phyloP scores from a whole-genome alignment of 805 yeast species.

The Nakazawaea holstii region DNA sequence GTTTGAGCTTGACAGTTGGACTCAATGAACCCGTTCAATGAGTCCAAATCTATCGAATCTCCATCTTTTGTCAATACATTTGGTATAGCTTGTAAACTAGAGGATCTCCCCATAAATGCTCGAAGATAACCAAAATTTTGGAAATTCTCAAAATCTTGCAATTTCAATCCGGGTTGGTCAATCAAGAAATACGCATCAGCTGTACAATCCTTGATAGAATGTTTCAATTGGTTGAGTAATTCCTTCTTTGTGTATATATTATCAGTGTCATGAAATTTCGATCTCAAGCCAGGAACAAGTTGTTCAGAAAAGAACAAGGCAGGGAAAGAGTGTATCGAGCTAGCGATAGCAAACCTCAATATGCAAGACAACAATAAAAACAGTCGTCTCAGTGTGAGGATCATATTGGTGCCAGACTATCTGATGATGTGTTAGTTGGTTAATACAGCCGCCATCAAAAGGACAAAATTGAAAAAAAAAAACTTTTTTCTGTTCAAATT shows the following conservation, averaged over 20 bases:
- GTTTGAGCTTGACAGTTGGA: slow-evolving; percentile 48
- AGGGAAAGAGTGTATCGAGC: slow-evolving; percentile 15
- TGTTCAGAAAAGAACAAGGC: slow-evolving; percentile 21
- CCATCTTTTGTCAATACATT: slow-evolving; percentile 29
- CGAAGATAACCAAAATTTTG: slow-evolving; percentile 42
- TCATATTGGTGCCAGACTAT: too few species aligned
- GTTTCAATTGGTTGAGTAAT: slow-evolving; percentile 15
- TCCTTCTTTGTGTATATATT: slow-evolving; percentile 22
- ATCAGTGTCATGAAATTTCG: slow-evolving; percentile 24
- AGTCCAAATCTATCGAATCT: slow-evolving; percentile 35
- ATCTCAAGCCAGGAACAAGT: slow-evolving; percentile 23
- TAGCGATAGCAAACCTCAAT: not conserved
- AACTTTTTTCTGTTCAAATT: not conserved
- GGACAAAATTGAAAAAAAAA: too few species aligned
- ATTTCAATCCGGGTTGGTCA: slow-evolving; percentile 45
- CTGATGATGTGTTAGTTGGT: too few species aligned
- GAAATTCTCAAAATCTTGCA: slow-evolving; percentile 39
- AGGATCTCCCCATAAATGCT: slow-evolving; percentile 47
- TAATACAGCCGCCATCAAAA: too few species aligned
- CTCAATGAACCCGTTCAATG: slow-evolving; percentile 35
- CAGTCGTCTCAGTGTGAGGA: too few species aligned
- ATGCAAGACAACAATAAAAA: not conserved
- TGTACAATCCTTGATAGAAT: slow-evolving; percentile 32
- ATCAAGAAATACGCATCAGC: slow-evolving; percentile 55
- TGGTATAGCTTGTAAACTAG: slow-evolving; percentile 58